Evolutionary conservation across 2,329 filamentous ascomycete genomes (phyloP).

Genomic region (Domatiomyces globalis): DNA sequence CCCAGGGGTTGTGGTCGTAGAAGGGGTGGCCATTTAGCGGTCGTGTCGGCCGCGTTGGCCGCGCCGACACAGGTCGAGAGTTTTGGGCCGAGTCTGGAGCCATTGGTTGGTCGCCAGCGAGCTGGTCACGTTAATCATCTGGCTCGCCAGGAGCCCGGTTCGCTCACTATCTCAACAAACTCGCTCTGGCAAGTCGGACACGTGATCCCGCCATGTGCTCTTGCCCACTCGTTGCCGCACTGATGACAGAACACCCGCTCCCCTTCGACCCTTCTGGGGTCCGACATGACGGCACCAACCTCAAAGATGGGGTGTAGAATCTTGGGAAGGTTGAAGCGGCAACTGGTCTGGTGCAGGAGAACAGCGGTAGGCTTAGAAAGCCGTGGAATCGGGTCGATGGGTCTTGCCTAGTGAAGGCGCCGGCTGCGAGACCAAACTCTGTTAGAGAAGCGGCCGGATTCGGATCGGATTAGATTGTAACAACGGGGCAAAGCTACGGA

Average conservation of each 20-base stretch:
- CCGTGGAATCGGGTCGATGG: neutral
- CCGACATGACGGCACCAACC: constrained; percentile 20
- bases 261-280: constrained; percentile 25
- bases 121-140: neutral
- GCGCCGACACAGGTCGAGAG: constrained; percentile 13
- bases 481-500: no score
- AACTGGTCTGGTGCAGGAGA: neutral
- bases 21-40: constrained; percentile 21
- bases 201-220: constrained; percentile 50
- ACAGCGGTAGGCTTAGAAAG: neutral
- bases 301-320: neutral
- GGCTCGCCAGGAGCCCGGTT: neutral
- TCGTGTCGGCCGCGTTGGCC: constrained; percentile 19
- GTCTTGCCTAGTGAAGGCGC: neutral
- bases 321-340: neutral
- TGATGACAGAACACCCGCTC: constrained; percentile 78
- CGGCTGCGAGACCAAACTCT: no score
- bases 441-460: no score
- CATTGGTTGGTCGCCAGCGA: no score
- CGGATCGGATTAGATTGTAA: no score
- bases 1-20: constrained; percentile 36
- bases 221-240: constrained; percentile 70
- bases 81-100: neutral
- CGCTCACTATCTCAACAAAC: constrained; percentile 70
- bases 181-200: constrained; percentile 71